These are phyloP conservation scores for Ophiostoma sp. DNA, from an alignment of 2,329 filamentous ascomycete genomes.

Conservation along the genomic window DNA sequence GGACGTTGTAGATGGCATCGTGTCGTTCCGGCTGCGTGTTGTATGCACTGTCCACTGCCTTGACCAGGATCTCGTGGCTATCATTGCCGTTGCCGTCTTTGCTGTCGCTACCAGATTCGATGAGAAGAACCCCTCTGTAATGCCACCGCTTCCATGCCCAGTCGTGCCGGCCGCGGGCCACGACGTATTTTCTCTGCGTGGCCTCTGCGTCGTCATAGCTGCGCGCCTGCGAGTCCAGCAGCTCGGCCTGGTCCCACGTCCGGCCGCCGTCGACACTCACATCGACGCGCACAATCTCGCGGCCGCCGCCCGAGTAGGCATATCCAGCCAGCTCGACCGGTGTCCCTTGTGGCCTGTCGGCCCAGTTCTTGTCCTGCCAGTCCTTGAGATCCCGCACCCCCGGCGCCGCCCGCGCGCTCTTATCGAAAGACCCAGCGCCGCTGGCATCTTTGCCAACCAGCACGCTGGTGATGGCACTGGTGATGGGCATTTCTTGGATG, in stretches of 20 bases:
- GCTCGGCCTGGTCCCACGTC: conserved; percentile 59
- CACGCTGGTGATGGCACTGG: conserved; percentile 57
- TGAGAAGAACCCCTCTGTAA: conserved; percentile 44
- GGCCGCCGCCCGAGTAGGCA: conserved; percentile 63
- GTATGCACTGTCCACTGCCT: conserved; percentile 61
- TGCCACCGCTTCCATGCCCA: conserved; percentile 64
- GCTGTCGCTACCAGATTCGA: conserved; percentile 21
- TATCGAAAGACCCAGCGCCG: background rate
- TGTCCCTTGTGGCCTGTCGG: background rate
- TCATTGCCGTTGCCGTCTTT: background rate
- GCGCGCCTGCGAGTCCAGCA: conserved; percentile 45
- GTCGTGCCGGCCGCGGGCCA: conserved; percentile 33
- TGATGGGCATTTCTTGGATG: conserved; percentile 66
- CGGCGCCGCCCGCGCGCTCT: conserved; percentile 20
- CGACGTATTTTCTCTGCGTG: conserved; percentile 16
- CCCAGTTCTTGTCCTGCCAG: conserved; percentile 21
- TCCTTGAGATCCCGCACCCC: conserved; percentile 25
- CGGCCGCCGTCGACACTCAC: conserved; percentile 58
- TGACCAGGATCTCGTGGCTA: conserved; percentile 52
- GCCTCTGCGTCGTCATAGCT: conserved; percentile 3
- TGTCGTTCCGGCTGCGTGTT: conserved; percentile 62
- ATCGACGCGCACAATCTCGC: conserved; percentile 62
- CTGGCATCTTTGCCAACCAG: conserved; percentile 34
- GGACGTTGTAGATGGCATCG: conserved; percentile 56
- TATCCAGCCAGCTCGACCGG: conserved; percentile 52